These are phyloP conservation scores for Cruciata laevipes DNA, from an alignment of 257 asterid species.

Conservation along the genomic window DNA sequence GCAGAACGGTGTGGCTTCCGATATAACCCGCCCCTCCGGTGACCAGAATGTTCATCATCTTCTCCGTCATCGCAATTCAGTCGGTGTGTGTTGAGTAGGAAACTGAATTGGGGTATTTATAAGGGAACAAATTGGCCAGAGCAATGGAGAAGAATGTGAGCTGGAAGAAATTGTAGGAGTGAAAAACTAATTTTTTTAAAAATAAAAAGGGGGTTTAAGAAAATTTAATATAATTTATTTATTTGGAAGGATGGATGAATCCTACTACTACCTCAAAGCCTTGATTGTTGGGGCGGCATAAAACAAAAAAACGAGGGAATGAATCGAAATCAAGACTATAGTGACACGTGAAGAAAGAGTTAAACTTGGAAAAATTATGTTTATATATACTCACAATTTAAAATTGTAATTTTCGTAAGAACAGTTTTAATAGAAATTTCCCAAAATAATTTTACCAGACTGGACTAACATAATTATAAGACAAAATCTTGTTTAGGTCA, in stretches of 20 bases:
- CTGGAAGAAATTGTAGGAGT: constrained; percentile 4
- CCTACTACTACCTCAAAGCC: background rate
- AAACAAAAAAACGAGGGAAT: background rate
- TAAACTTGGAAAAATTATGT: background rate
- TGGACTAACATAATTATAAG: no score
- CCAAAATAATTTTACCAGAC: no score
- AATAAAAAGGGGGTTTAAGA: background rate
- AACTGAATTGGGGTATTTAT: background rate
- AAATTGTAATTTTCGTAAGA: no score
- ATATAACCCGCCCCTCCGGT: constrained; percentile 71
- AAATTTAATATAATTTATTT: background rate
- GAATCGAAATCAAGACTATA: background rate
- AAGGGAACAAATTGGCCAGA: constrained; percentile 9
- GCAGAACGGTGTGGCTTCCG: constrained; percentile 82
- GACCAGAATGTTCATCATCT: constrained; percentile 42
- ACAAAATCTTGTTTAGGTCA: no score
- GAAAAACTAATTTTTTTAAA: background rate
- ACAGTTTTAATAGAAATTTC: no score
- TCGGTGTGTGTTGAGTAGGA: background rate
- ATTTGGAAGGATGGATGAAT: constrained; percentile 1
- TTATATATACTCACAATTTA: background rate
- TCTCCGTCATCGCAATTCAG: constrained; percentile 30
- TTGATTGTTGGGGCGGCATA: constrained; percentile 8
- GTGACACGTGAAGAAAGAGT: constrained; percentile 5
- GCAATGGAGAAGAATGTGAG: background rate